Percentiles rank a stretch among this genome's conserved stretches.
Conservation (phyloP, 2,329 filamentous ascomycete genomes). For the Tympanopsis confertula region DNA sequence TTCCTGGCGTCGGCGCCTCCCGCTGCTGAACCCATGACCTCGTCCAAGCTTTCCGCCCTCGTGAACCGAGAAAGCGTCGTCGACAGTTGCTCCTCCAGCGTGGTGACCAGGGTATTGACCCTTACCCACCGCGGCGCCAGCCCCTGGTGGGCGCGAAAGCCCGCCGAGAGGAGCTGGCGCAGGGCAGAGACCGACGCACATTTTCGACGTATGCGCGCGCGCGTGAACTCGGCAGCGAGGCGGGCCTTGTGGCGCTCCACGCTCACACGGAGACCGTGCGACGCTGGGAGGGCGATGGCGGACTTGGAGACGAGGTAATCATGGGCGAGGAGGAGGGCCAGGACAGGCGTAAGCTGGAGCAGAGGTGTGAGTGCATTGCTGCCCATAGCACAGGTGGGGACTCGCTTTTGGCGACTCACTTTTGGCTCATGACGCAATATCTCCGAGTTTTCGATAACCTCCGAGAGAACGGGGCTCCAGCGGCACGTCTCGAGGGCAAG, state of each 20-base stretch:
- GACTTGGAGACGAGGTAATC: slow-evolving; percentile 73
- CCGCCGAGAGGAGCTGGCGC: slow-evolving; percentile 41
- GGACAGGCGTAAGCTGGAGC: slow-evolving; percentile 61
- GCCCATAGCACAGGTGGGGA: slow-evolving; percentile 13
- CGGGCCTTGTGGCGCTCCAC: slow-evolving; percentile 74
- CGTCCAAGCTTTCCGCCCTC: slow-evolving; percentile 39
- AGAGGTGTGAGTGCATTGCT: slow-evolving; percentile 17
- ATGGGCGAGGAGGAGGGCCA: slow-evolving; percentile 74
- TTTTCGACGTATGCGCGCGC: slow-evolving; percentile 62
- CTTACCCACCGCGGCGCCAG: slow-evolving; percentile 83
- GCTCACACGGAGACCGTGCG: slow-evolving; percentile 65
- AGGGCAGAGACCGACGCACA: slow-evolving; percentile 59
- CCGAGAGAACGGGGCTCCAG: slow-evolving; percentile 77
- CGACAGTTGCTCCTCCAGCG: slow-evolving; percentile 58
- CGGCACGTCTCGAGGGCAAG: slow-evolving; percentile 77
- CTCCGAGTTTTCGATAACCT: slow-evolving; percentile 74
- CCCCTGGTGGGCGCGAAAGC: slow-evolving; percentile 30
- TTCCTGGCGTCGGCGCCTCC: slow-evolving; percentile 24
- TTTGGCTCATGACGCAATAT: slow-evolving; percentile 74
- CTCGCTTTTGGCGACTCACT: slow-evolving; percentile 33
- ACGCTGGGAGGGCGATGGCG: slow-evolving; percentile 70
- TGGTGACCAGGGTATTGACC: slow-evolving; percentile 68
- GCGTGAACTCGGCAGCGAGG: slow-evolving; percentile 71
- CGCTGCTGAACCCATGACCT: slow-evolving; percentile 32
- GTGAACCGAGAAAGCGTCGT: slow-evolving; percentile 61